Evolutionary conservation across 129 eudicot species (phyloP).

Genomic region (Calendula officinalis): DNA sequence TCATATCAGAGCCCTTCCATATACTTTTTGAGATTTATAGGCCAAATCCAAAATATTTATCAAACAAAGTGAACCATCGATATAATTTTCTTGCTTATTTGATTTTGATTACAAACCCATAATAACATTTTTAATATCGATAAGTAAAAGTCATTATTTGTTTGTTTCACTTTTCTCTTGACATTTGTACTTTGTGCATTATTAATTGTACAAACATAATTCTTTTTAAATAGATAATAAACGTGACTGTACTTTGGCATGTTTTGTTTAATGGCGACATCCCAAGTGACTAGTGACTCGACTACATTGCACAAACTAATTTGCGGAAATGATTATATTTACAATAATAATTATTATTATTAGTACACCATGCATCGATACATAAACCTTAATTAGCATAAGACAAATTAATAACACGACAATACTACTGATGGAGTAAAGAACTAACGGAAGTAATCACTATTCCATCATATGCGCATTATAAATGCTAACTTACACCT

Average conservation of each 20-base stretch:
- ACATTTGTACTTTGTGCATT: background rate
- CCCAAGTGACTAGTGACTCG: background rate
- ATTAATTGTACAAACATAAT: background rate
- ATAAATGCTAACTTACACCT: constrained; percentile 27
- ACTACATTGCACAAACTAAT: constrained; percentile 1
- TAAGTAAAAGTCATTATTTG: background rate
- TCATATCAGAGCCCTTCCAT: too few species aligned
- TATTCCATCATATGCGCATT: constrained; percentile 16
- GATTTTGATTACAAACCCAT: background rate
- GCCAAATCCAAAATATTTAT: too few species aligned
- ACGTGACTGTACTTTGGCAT: background rate
- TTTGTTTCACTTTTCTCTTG: background rate
- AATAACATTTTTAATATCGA: too few species aligned
- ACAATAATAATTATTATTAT: background rate
- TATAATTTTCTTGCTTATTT: too few species aligned
- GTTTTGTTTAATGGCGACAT: constrained; percentile 23
- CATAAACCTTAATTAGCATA: constrained; percentile 9
- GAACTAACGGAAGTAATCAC: background rate
- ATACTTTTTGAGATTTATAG: too few species aligned
- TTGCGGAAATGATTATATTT: background rate
- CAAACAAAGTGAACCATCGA: too few species aligned
- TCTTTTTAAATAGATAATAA: background rate
- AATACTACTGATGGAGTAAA: constrained; percentile 1
- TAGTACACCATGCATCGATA: background rate
- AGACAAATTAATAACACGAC: constrained; percentile 20